Evolutionary conservation across 2,329 filamentous ascomycete species (phyloP).

Genomic region (Diaporthe sp.): DNA sequence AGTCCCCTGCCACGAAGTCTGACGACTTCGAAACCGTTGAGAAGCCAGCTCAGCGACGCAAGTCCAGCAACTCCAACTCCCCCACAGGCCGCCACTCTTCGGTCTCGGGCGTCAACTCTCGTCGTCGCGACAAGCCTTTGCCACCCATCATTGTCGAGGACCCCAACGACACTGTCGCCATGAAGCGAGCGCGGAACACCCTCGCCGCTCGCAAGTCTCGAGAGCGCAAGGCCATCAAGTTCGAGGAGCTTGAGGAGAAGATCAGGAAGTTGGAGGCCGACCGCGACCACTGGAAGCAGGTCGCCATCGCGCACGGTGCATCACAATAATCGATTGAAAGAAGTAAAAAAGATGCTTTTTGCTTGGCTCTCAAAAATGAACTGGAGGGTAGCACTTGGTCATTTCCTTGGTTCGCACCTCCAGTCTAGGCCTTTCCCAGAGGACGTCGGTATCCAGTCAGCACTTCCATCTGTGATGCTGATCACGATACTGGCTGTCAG

Average conservation of each 20-base stretch:
- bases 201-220: constrained; percentile 94
- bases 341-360: constrained; percentile 26
- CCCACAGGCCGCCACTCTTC: constrained; percentile 72
- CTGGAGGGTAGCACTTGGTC: constrained; percentile 35
- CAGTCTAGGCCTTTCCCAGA: constrained; percentile 14
- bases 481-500: constrained; percentile 9
- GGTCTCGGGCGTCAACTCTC: constrained; percentile 77
- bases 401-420: constrained; percentile 29
- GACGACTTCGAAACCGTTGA: constrained; percentile 64
- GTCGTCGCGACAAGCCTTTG: constrained; percentile 84
- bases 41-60: constrained; percentile 57
- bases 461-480: not conserved
- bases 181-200: constrained; percentile 95
- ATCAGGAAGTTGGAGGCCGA: constrained; percentile 78
- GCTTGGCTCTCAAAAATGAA: constrained; percentile 30
- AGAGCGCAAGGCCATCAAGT: constrained; percentile 83
- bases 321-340: constrained; percentile 46
- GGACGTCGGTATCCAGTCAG: constrained; percentile 11
- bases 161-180: constrained; percentile 78
- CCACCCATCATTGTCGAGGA: constrained; percentile 84
- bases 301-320: constrained; percentile 59
- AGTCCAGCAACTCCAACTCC: constrained; percentile 61
- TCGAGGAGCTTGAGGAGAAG: constrained; percentile 79
- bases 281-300: constrained; percentile 74
- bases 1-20: constrained; percentile 58